These are phyloP conservation scores for Monilinia fructicola DNA, from an alignment of 2,329 filamentous ascomycete species.

Conservation along the genomic window DNA sequence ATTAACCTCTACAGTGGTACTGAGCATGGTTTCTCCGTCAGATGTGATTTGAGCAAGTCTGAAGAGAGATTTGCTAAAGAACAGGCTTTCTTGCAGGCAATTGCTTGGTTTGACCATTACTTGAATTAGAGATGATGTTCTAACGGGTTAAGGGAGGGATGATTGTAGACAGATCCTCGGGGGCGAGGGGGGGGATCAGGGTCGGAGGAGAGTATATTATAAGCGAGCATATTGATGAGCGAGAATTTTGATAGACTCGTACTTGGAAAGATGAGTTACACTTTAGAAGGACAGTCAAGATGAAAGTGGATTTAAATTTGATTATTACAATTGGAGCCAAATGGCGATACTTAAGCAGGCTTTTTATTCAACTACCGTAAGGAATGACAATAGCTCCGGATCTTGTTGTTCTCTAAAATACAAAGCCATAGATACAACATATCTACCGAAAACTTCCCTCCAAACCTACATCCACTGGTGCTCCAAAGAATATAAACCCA, in stretches of 20 bases:
- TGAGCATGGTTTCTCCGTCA: conserved; percentile 72
- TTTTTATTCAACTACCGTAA: no score
- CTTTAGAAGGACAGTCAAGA: not conserved
- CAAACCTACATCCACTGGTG: no score
- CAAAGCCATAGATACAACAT: no score
- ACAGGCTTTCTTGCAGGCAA: conserved; percentile 75
- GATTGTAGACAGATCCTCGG: not conserved
- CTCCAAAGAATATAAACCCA: no score
- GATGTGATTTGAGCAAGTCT: conserved; percentile 58
- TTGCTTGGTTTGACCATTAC: conserved; percentile 72
- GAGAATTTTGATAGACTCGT: not conserved
- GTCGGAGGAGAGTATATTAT: not conserved
- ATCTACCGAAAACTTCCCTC: no score
- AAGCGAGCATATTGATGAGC: not conserved
- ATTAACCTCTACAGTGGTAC: conserved; percentile 73
- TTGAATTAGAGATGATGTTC: conserved; percentile 40
- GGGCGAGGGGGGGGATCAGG: not conserved
- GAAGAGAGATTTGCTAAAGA: conserved; percentile 71
- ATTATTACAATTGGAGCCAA: not conserved
- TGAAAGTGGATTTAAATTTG: not conserved
- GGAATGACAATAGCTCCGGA: no score
- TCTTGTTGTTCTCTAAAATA: no score
- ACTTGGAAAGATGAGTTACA: not conserved
- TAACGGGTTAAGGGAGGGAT: not conserved
- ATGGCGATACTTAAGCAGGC: not conserved